Evolutionary conservation across 2,329 filamentous ascomycete genomes (phyloP).

Genomic region (Akanthomyces dipterigenus): DNA sequence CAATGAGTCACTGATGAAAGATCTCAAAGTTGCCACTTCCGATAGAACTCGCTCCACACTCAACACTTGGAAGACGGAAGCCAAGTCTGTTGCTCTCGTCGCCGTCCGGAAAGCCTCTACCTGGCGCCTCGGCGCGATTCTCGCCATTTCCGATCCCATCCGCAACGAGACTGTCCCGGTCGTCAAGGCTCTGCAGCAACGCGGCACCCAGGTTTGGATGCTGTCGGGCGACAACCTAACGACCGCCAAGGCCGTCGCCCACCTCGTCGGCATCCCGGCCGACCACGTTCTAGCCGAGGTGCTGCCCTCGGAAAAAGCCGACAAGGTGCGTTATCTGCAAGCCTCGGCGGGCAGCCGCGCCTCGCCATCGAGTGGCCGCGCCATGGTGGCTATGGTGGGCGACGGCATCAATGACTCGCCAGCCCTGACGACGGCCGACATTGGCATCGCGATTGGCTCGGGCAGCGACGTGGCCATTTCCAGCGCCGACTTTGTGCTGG

Average conservation of each 20-base stretch:
- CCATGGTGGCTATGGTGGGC: constrained; percentile 72
- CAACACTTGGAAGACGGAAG: constrained; percentile 52
- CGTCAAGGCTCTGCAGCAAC: constrained; percentile 55
- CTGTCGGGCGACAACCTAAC: constrained; percentile 83
- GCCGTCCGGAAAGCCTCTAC: constrained; percentile 33
- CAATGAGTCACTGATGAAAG: constrained; percentile 63
- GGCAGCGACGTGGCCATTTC: constrained; percentile 80
- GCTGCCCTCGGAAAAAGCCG: constrained; percentile 74
- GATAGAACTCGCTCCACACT: constrained; percentile 30
- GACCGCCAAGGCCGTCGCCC: constrained; percentile 76
- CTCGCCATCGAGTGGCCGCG: constrained; percentile 26
- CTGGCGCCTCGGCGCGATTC: constrained; percentile 54
- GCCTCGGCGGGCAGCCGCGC: constrained; percentile 35
- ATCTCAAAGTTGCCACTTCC: constrained; percentile 37
- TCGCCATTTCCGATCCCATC: constrained; percentile 76
- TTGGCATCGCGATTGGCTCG: constrained; percentile 76
- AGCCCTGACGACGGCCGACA: constrained; percentile 71
- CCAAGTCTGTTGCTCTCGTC: constrained; percentile 57
- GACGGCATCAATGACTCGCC: constrained; percentile 86
- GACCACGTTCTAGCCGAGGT: constrained; percentile 80
- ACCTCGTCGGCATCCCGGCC: constrained; percentile 64
- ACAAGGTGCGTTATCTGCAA: constrained; percentile 61
- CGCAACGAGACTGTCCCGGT: constrained; percentile 64
- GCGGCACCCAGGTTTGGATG: constrained; percentile 78
- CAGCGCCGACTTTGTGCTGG: constrained; percentile 74